Evolutionary conservation across 768 basidiomycete species (phyloP).

Genomic region (Zangia roseola): DNA sequence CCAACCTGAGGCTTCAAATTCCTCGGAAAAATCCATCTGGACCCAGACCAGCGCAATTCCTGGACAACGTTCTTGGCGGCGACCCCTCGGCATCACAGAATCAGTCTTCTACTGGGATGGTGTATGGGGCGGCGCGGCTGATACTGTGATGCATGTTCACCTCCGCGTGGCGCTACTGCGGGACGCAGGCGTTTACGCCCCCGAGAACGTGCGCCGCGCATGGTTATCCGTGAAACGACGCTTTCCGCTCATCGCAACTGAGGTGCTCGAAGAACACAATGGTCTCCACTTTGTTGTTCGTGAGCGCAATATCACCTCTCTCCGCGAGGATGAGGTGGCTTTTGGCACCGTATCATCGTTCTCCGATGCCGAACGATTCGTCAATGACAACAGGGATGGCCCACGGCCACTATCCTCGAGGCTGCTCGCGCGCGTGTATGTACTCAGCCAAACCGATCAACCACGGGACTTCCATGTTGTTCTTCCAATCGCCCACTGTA

Average conservation of each 20-base stretch:
- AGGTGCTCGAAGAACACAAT: conserved; percentile 32
- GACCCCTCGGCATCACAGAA: conserved; percentile 38
- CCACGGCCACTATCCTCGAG: conserved; percentile 15
- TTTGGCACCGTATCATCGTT: conserved; percentile 34
- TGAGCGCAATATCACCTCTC: conserved; percentile 26
- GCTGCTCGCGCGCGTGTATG: conserved; percentile 39
- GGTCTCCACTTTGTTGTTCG: conserved; percentile 40
- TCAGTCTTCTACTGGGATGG: conserved; percentile 39
- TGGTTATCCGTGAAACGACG: conserved; percentile 49
- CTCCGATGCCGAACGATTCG: conserved; percentile 35
- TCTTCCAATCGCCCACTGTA: conserved; percentile 46
- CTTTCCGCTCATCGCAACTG: conserved; percentile 49
- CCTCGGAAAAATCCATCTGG: neutral
- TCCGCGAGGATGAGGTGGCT: conserved; percentile 37
- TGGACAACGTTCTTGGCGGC: conserved; percentile 1
- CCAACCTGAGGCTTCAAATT: too few species aligned
- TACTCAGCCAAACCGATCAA: conserved; percentile 41
- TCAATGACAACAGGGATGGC: conserved; percentile 33
- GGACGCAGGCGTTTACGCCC: conserved; percentile 19
- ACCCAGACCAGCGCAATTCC: neutral
- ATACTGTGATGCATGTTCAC: conserved; percentile 39
- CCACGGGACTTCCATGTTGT: conserved; percentile 40
- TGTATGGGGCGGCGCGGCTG: conserved; percentile 42
- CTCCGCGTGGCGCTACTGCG: conserved; percentile 27
- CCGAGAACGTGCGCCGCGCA: conserved; percentile 36